A percentile compares a stretch with the other conserved stretches of the same genome.
Evolutionary conservation across 2,329 filamentous ascomycete species (phyloP).

Genomic region (Diplodia mutila): DNA sequence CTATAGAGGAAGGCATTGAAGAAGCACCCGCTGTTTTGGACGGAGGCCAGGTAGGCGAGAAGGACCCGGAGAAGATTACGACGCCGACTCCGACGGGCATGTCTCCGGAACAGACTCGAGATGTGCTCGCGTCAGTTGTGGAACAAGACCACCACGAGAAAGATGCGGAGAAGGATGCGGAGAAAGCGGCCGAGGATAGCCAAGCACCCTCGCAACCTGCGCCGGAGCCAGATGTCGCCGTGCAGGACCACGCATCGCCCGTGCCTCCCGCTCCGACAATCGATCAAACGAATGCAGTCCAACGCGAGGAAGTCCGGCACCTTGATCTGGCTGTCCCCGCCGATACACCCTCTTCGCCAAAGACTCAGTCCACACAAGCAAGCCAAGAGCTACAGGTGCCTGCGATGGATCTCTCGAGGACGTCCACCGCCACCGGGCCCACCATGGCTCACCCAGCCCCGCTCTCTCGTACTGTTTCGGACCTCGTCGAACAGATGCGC

Average conservation of each 20-base stretch:
- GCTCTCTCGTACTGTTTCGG: slow-evolving; percentile 17
- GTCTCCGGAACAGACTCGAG: slow-evolving; percentile 65
- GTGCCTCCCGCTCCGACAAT: background rate
- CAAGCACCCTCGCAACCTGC: slow-evolving; percentile 13
- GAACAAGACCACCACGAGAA: slow-evolving; percentile 59
- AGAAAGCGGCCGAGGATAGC: slow-evolving; percentile 2
- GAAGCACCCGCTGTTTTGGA: slow-evolving; percentile 33
- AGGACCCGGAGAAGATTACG: slow-evolving; percentile 35
- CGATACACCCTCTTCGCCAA: slow-evolving; percentile 36
- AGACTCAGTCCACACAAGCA: slow-evolving; percentile 2
- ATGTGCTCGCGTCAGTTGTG: slow-evolving; percentile 67
- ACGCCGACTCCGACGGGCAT: slow-evolving; percentile 47
- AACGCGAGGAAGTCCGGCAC: slow-evolving; percentile 62
- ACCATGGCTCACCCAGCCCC: slow-evolving; percentile 1
- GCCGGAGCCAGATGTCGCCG: background rate
- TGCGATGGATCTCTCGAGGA: slow-evolving; percentile 12
- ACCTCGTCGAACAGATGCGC: slow-evolving; percentile 24
- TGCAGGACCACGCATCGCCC: background rate
- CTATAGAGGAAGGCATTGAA: slow-evolving; percentile 68
- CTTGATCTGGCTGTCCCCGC: slow-evolving; percentile 62
- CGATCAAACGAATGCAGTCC: slow-evolving; percentile 38
- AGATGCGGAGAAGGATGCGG: slow-evolving; percentile 22
- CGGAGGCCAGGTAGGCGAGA: slow-evolving; percentile 25
- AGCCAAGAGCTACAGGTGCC: slow-evolving; percentile 14
- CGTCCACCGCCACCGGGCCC: background rate